A percentile compares a stretch with the other conserved stretches of the same genome.
Evolutionary conservation across 129 eudicot genomes (phyloP).

Genomic region (Saussurea involucrata): DNA sequence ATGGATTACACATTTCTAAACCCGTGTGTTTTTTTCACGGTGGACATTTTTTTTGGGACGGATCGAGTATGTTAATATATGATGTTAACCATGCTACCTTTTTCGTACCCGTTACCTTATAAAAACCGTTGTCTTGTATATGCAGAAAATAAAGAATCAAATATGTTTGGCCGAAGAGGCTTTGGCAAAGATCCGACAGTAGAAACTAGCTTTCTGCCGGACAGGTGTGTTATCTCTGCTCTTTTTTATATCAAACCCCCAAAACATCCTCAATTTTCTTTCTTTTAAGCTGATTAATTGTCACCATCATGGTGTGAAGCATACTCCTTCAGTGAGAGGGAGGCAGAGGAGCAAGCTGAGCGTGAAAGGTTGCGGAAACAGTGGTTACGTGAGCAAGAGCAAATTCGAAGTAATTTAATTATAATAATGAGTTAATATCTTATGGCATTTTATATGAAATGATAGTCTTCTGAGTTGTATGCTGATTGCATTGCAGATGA

Average conservation of each 20-base stretch:
- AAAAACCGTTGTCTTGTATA: background rate
- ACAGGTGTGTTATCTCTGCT: conserved; percentile 55
- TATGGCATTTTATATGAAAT: background rate
- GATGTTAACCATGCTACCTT: background rate
- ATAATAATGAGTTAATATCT: background rate
- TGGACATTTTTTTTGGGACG: too few species aligned
- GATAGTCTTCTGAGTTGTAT: background rate
- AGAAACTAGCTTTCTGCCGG: conserved; percentile 94
- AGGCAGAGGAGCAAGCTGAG: conserved; percentile 99
- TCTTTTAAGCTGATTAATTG: conserved; percentile 37
- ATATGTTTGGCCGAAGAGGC: conserved; percentile 47
- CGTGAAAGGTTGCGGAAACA: conserved; percentile 92
- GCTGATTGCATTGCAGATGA: conserved; percentile 53
- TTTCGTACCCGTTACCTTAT: background rate
- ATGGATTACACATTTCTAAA: too few species aligned
- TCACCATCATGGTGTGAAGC: conserved; percentile 68
- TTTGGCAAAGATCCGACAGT: conserved; percentile 94
- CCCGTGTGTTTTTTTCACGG: too few species aligned
- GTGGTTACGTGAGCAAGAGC: conserved; percentile 86
- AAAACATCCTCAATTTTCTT: background rate
- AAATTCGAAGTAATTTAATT: conserved; percentile 61
- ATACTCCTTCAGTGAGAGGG: conserved; percentile 92
- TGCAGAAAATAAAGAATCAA: conserved; percentile 51
- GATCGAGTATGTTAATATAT: background rate
- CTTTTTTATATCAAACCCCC: conserved; percentile 2